Base-by-base conservation (phyloP, 2,329 filamentous ascomycete species). In the Thermoascus crustaceus region DNA sequence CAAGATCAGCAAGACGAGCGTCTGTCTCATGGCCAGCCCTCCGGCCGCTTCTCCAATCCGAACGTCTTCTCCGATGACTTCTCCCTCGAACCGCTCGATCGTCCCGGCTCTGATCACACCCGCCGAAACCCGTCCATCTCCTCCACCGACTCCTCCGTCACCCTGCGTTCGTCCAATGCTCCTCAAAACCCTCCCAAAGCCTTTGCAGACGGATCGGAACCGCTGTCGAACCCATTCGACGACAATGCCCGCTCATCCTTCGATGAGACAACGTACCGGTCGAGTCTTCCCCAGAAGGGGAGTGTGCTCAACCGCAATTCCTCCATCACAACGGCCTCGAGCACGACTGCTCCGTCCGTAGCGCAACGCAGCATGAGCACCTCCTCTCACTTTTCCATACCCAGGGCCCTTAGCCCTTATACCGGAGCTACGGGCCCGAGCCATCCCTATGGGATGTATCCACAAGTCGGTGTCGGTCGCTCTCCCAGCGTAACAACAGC, bases 361-460 rank as follows among this genome's bases (percentile, higher is more conserved):
- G 44, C 56, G 5, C 56, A 58, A 39, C 57, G 64, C 47, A 64
- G 62, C 14, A 55, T 63, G 34, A 67, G 64, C 38, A 58, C 57
- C n/a, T 61, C 60, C 5, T 68, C 66, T 21, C 59, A 61, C 31
- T 61, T 67, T 34, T 64, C 63, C 4, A 58, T 68, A 20, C 64
- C 66, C 24, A 60, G 66, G 38, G 58, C 66, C 13, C 53, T 85
- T 38, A 80, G 75, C 39, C 81, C 82, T 8, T 84, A 86, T 45
- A 73, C 74, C 35, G 82, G 79, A 5, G 75, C 78, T 1, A 77
- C 74, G 3, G 81, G 79, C 2, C 85, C 86, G 11, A 91, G 84
- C 35, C 83, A 91, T 58, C 84, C 85, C 0, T 94, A 93, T 55
- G 76, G 76, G 47, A 81, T 89, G 76, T 93, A 93, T 57, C 76